These are phyloP conservation scores for Atkinsonella hypoxylon DNA, from an alignment of 2,329 filamentous ascomycete species.

Conservation along the genomic window DNA sequence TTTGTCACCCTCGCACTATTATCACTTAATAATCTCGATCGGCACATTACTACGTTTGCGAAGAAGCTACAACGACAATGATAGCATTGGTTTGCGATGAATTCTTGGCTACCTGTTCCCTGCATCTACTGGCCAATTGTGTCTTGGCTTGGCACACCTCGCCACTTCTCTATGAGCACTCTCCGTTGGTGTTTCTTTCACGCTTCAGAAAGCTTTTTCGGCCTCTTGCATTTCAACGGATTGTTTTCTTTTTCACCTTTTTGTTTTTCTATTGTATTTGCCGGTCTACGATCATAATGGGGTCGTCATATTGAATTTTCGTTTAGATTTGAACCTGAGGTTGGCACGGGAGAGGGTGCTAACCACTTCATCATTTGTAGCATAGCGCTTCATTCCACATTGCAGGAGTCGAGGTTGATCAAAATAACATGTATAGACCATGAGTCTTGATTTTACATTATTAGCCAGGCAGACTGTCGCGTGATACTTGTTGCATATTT, in stretches of 20 bases:
- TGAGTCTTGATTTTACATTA: neutral
- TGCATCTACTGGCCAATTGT: neutral
- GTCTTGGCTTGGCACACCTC: neutral
- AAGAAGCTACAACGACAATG: neutral
- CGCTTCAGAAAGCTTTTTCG: too few species aligned
- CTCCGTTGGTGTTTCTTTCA: too few species aligned
- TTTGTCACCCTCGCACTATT: neutral
- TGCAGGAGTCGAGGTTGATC: neutral
- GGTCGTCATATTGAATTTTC: too few species aligned
- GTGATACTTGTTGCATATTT: too few species aligned
- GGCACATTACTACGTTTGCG: neutral
- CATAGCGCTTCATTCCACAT: neutral
- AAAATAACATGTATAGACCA: neutral
- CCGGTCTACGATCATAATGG: too few species aligned
- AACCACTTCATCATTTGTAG: neutral
- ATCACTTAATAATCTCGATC: neutral
- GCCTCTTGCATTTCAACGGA: too few species aligned
- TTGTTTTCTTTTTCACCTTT: too few species aligned
- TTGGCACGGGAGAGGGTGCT: too few species aligned
- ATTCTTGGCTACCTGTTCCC: slow-evolving; percentile 1
- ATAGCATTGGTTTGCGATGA: neutral
- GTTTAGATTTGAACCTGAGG: too few species aligned
- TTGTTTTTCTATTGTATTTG: too few species aligned
- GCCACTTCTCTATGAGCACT: neutral
- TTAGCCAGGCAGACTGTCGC: neutral